phyloP scores from a whole-genome alignment of 176 grass and related monocot species.

The Zea luxurians region DNA sequence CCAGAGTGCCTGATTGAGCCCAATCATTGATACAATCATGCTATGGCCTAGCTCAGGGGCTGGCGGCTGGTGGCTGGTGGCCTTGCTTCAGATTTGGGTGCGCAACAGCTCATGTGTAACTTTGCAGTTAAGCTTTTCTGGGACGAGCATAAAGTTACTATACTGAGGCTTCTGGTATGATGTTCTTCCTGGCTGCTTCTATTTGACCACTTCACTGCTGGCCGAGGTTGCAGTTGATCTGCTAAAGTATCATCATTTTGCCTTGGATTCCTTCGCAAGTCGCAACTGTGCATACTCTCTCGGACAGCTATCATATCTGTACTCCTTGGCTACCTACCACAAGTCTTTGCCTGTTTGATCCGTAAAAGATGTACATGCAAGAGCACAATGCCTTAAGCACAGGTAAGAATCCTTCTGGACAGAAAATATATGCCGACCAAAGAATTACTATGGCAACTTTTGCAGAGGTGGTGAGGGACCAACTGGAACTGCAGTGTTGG shows the following conservation, averaged over 20 bases:
- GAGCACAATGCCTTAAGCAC: not conserved
- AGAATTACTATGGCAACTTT: conserved; percentile 33
- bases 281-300: not conserved
- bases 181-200: conserved; percentile 15
- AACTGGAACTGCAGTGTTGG: not conserved
- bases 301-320: not conserved
- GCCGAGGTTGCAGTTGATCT: conserved; percentile 19
- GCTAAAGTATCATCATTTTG: not conserved
- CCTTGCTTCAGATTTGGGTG: conserved; percentile 9
- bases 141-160: conserved; percentile 27
- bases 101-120: conserved; percentile 15
- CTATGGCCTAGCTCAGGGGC: not conserved
- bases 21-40: conserved; percentile 40
- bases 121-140: conserved; percentile 31
- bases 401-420: not conserved
- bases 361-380: not conserved
- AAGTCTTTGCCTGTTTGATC: not conserved
- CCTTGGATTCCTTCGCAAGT: conserved; percentile 7
- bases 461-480: conserved; percentile 23
- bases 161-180: conserved; percentile 12
- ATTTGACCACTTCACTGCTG: conserved; percentile 9
- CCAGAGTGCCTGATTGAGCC: conserved; percentile 36
- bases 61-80: not conserved
- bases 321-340: not conserved
- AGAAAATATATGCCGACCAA: not conserved